Evolutionary conservation across 352 stramenopile species (phyloP).

Genomic region (Poterioochromonas sp.): DNA sequence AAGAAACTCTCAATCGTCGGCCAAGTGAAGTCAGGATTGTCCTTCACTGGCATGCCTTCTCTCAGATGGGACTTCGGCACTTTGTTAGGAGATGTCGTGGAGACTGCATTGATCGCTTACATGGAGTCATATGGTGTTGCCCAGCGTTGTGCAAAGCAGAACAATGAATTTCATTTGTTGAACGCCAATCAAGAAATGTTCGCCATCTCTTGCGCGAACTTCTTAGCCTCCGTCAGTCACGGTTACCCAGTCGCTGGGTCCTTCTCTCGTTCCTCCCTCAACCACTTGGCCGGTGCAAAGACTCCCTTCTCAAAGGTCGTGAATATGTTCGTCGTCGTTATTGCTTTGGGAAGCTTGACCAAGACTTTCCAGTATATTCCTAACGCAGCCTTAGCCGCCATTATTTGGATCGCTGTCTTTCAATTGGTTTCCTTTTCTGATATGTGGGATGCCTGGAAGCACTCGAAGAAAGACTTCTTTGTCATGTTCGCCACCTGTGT

Average conservation of each 20-base stretch:
- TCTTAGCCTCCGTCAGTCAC: background rate
- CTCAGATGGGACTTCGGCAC: background rate
- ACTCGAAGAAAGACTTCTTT: slow-evolving; percentile 42
- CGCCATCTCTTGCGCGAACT: background rate
- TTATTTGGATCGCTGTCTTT: slow-evolving; percentile 60
- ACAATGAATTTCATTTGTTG: slow-evolving; percentile 12
- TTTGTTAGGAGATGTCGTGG: slow-evolving; percentile 11
- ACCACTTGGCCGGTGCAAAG: slow-evolving; percentile 56
- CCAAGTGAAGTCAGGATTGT: background rate
- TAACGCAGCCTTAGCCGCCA: slow-evolving; percentile 56
- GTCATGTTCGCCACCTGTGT: slow-evolving; percentile 41
- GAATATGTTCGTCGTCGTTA: slow-evolving; percentile 59
- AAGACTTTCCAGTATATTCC: slow-evolving; percentile 61
- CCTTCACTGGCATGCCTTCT: background rate
- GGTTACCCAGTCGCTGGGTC: slow-evolving; percentile 30
- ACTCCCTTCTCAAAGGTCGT: slow-evolving; percentile 65
- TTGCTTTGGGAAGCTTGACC: slow-evolving; percentile 60
- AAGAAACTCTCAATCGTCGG: slow-evolving; percentile 23
- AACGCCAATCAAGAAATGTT: slow-evolving; percentile 26
- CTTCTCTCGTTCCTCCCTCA: slow-evolving; percentile 39
- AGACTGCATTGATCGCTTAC: slow-evolving; percentile 1
- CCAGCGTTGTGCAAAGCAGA: background rate
- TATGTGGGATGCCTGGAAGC: slow-evolving; percentile 53
- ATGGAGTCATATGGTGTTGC: slow-evolving; percentile 24
- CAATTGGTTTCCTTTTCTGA: slow-evolving; percentile 59